These are phyloP conservation scores for Xylaria castorea DNA, from an alignment of 495 filamentous ascomycete species.

Conservation along the genomic window DNA sequence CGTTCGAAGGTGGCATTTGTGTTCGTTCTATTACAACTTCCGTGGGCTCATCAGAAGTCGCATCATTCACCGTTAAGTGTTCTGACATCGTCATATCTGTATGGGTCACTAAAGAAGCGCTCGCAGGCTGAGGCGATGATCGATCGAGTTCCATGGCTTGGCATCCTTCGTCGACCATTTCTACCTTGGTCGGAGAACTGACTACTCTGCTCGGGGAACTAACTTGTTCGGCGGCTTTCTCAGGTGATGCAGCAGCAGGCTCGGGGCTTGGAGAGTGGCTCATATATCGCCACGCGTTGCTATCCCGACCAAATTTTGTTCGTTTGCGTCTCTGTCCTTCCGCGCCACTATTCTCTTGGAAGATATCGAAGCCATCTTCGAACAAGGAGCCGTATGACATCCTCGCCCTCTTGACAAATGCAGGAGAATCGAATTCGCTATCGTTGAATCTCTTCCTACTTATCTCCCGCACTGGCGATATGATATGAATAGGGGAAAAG, in stretches of 20 bases:
- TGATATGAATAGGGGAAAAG: constrained; percentile 21
- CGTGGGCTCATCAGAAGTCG: neutral
- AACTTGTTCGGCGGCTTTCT: constrained; percentile 20
- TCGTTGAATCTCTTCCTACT: constrained; percentile 32
- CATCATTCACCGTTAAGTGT: neutral
- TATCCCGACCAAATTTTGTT: constrained; percentile 71
- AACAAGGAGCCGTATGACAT: constrained; percentile 66
- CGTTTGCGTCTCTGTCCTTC: constrained; percentile 73
- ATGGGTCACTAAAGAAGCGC: neutral
- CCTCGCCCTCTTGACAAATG: constrained; percentile 71
- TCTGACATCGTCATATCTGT: neutral
- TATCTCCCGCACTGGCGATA: constrained; percentile 16
- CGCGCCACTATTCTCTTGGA: constrained; percentile 72
- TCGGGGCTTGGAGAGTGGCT: constrained; percentile 71
- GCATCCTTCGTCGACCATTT: constrained; percentile 55
- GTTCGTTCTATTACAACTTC: neutral
- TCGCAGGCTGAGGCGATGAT: constrained; percentile 18
- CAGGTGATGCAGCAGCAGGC: constrained; percentile 46
- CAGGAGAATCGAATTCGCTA: constrained; percentile 73
- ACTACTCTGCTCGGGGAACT: constrained; percentile 15
- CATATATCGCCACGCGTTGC: constrained; percentile 72
- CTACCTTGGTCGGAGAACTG: constrained; percentile 28
- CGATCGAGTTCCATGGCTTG: constrained; percentile 55
- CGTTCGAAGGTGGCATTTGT: neutral
- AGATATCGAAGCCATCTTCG: constrained; percentile 68